A percentile compares a stretch with the other conserved stretches of the same genome.
Conservation (phyloP, 1,139 yeast species). For the Saccharomyces uvarum region DNA sequence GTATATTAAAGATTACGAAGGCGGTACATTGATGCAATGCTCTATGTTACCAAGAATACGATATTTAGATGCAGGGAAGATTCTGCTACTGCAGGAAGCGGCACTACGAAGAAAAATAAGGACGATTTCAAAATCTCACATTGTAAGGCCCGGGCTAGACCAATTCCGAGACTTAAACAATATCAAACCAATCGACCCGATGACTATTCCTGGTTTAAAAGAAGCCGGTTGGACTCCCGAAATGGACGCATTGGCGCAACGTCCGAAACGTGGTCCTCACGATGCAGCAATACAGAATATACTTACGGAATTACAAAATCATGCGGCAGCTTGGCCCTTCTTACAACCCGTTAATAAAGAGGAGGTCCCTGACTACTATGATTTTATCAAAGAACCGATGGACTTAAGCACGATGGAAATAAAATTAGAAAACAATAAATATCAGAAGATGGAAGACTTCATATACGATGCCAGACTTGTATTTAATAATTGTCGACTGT, state of each 20-base stretch:
- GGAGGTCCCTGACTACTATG: slow-evolving; percentile 94
- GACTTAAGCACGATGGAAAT: slow-evolving; percentile 93
- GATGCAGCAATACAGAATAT: slow-evolving; percentile 87
- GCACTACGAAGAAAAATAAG: slow-evolving; percentile 82
- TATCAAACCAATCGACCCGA: slow-evolving; percentile 55
- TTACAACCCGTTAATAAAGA: slow-evolving; percentile 85
- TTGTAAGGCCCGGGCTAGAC: slow-evolving; percentile 74
- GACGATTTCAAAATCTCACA: slow-evolving; percentile 68
- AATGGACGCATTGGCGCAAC: slow-evolving; percentile 92
- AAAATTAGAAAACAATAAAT: slow-evolving; percentile 84
- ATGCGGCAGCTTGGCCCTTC: slow-evolving; percentile 99
- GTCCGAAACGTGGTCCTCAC: slow-evolving; percentile 92
- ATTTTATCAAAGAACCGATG: slow-evolving; percentile 98
- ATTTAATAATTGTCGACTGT: slow-evolving; percentile 82
- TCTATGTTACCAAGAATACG: slow-evolving; percentile 83
- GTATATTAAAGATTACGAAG: slow-evolving; percentile 95
- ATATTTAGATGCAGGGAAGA: slow-evolving; percentile 82
- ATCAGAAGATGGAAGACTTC: slow-evolving; percentile 84
- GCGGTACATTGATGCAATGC: slow-evolving; percentile 97
- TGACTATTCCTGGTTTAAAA: slow-evolving; percentile 74
- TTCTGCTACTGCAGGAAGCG: slow-evolving; percentile 78
- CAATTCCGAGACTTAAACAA: slow-evolving; percentile 52
- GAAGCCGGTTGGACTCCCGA: slow-evolving; percentile 98
- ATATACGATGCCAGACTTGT: slow-evolving; percentile 80
- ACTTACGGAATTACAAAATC: slow-evolving; percentile 80